These are phyloP conservation scores for Cystobasidium pallidum DNA, from an alignment of 1,284 basidiomycete genomes.

Conservation along the genomic window DNA sequence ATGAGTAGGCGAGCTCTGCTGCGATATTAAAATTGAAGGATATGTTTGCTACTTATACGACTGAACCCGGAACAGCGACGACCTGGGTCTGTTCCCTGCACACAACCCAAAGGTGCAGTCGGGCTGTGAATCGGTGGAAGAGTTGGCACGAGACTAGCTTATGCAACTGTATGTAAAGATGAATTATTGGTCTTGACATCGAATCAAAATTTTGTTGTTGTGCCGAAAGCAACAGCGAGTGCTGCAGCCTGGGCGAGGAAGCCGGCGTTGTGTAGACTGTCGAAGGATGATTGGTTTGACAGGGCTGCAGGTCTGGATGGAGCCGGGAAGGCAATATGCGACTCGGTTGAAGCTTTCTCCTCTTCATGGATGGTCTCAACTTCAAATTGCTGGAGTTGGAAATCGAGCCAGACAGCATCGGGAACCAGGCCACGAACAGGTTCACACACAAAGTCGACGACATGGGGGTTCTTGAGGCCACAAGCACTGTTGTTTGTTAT, in stretches of 20 bases:
- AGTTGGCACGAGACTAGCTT: background rate
- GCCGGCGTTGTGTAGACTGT: background rate
- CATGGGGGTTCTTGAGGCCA: constrained; percentile 38
- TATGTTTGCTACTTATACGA: background rate
- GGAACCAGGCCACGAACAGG: constrained; percentile 30
- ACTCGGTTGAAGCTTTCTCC: background rate
- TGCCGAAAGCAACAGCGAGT: constrained; percentile 4
- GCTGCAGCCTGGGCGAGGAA: constrained; percentile 18
- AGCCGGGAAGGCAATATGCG: background rate
- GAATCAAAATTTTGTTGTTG: background rate
- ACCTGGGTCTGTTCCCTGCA: too few species aligned
- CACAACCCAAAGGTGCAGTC: too few species aligned
- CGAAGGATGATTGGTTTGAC: background rate
- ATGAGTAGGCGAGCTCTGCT: constrained; percentile 17
- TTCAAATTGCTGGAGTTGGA: constrained; percentile 19
- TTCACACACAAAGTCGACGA: constrained; percentile 40
- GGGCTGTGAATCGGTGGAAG: too few species aligned
- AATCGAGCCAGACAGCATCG: constrained; percentile 29
- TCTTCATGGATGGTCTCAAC: background rate
- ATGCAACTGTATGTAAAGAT: background rate
- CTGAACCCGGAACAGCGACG: too few species aligned
- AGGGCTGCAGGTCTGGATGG: background rate
- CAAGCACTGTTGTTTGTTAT: constrained; percentile 20
- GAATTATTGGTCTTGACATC: background rate
- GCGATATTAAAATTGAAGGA: background rate